Base-by-base conservation (phyloP, 495 filamentous ascomycete species). In the Annulohypoxylon nitens region DNA sequence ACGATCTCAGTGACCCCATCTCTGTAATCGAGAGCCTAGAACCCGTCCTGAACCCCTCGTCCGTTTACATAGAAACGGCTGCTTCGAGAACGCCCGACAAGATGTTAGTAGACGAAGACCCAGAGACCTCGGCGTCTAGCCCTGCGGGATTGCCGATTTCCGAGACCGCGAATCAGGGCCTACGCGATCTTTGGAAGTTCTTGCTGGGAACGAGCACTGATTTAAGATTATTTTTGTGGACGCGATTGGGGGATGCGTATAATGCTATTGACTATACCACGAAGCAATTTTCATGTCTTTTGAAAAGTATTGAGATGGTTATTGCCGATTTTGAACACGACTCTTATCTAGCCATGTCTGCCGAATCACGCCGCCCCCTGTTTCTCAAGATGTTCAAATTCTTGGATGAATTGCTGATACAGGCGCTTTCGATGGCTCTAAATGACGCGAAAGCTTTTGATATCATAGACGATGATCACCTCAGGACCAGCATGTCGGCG, bases 21-120 rank as follows among this genome's bases (percentile, higher is more conserved):
- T 87, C 89, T 8, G 86, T 97, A 3, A 97, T 99, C 72, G 94
- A 97, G 72, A 96, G 89, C 41, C 84, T 99, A 36, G 97, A 99
- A 73, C 96, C 97, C 1, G 90, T 99, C 14, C 86, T 99, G 1
- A 93, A 97, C 62, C 90, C 91, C 10, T 83, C 88, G 16, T 89
- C 88, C 11, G 86, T 92, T 43, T 79, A 66, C 75, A 78, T 78
- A 70, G 73, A 71, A 72, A 74, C 25, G 70, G 73, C n/a, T 20
- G 16, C 54, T 12, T 23, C 34, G 20, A 26, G 4, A 4, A 23
- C 37, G 11, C 36, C 72, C 0, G 59, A 61, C 60, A 71, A 26
- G 20, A 68, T 67, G 71, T 45, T 1, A 11, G 8, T 43, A 34
- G 61, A 61, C 34, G 48, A 25, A 14, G 48, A 67, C 12, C 16